Conservation (phyloP, 2,329 filamentous ascomycete genomes). For the Monosporascus sp. region DNA sequence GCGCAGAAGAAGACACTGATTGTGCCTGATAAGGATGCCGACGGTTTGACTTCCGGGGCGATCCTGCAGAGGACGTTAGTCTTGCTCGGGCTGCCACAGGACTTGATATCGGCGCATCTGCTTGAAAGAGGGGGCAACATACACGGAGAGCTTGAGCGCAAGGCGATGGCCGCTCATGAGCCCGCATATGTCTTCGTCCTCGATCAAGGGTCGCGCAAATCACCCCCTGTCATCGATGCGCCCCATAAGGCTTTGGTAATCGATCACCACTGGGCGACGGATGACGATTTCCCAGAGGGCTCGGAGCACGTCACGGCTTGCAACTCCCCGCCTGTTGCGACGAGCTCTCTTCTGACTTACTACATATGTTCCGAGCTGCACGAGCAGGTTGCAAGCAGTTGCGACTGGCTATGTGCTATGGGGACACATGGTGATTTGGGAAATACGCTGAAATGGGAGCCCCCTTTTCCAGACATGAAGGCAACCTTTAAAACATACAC, state of each 20-base stretch:
- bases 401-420: constrained; percentile 58
- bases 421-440: constrained; percentile 65
- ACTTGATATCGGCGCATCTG: constrained; percentile 53
- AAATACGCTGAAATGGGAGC: constrained; percentile 58
- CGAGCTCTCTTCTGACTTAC: constrained; percentile 59
- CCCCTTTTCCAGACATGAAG: constrained; percentile 62
- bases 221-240: constrained; percentile 46
- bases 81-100: constrained; percentile 49
- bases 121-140: constrained; percentile 55
- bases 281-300: constrained; percentile 50
- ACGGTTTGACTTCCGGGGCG: constrained; percentile 59
- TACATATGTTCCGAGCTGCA: constrained; percentile 56
- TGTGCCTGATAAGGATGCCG: constrained; percentile 64
- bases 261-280: constrained; percentile 57
- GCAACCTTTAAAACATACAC: constrained; percentile 54
- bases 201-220: constrained; percentile 57
- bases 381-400: constrained; percentile 39
- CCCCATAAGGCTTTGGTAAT: constrained; percentile 52
- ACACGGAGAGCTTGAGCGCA: constrained; percentile 48
- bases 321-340: constrained; percentile 59
- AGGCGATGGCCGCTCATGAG: constrained; percentile 41
- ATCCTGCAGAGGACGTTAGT: constrained; percentile 57
- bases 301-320: constrained; percentile 56
- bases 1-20: constrained; percentile 50
- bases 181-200: constrained; percentile 58